Conservation (phyloP, 495 filamentous ascomycete species). For the Podospora pseudopauciseta region DNA sequence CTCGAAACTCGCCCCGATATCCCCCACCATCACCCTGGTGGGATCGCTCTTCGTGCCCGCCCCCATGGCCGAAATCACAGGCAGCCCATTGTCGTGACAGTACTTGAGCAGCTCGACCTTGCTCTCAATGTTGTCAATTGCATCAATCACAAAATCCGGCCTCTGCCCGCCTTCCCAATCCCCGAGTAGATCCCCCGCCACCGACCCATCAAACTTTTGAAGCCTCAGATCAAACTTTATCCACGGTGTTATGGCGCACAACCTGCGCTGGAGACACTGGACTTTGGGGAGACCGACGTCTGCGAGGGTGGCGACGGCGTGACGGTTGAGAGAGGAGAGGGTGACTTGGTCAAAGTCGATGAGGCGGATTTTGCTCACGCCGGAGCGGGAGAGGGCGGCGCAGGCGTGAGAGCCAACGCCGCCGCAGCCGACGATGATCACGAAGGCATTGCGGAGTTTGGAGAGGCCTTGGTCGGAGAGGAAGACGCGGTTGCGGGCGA, state of each 20-base stretch:
- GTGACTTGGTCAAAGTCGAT: conserved; percentile 99
- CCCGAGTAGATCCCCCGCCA: conserved; percentile 53
- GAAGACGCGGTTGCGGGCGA: conserved; percentile 92
- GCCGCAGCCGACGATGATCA: conserved; percentile 88
- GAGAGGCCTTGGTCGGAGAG: conserved; percentile 75
- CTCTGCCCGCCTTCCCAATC: conserved; percentile 61
- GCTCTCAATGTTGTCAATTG: conserved; percentile 96
- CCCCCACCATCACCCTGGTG: conserved; percentile 83
- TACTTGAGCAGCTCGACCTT: conserved; percentile 91
- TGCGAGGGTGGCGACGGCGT: conserved; percentile 87
- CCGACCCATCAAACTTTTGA: conserved; percentile 68
- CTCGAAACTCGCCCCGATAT: conserved; percentile 85
- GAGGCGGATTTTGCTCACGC: conserved; percentile 78
- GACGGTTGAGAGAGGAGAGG: conserved; percentile 85
- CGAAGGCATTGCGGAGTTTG: conserved; percentile 73
- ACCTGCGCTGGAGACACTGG: conserved; percentile 66
- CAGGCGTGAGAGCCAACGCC: conserved; percentile 92
- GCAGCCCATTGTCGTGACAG: conserved; percentile 69
- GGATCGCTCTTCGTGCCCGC: conserved; percentile 97
- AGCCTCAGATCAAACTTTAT: conserved; percentile 81
- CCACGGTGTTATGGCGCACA: conserved; percentile 89
- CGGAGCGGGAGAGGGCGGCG: conserved; percentile 82
- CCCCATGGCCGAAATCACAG: conserved; percentile 92
- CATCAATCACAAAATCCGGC: conserved; percentile 89
- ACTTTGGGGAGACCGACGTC: conserved; percentile 98